These are phyloP conservation scores for Tuber indicum DNA, from an alignment of 495 filamentous ascomycete genomes.

Conservation along the genomic window DNA sequence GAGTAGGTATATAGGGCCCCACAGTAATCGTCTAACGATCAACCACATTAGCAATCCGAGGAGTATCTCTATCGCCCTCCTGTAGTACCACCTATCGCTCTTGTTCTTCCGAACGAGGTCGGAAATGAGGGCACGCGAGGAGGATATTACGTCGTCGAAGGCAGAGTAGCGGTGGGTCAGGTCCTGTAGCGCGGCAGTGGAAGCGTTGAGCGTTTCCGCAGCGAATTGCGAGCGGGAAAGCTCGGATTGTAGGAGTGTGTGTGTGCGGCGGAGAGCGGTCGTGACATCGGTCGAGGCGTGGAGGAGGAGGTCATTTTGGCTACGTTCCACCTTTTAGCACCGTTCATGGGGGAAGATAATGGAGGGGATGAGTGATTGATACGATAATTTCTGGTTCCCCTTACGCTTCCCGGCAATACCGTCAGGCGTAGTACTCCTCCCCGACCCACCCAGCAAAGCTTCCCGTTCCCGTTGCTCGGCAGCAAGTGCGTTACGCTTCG, in stretches of 20 bases:
- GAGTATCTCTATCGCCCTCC: conserved; percentile 77
- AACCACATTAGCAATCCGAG: conserved; percentile 73
- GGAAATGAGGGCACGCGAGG: conserved; percentile 64
- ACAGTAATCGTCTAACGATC: conserved; percentile 72
- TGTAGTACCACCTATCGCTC: conserved; percentile 93
- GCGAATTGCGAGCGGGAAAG: conserved; percentile 80
- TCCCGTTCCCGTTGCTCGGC: conserved; percentile 71
- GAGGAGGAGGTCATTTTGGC: conserved; percentile 61
- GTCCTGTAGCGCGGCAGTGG: conserved; percentile 69
- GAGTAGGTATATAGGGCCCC: conserved; percentile 85
- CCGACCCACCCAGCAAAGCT: conserved; percentile 57
- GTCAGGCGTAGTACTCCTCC: conserved; percentile 44
- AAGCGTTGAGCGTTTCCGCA: conserved; percentile 73
- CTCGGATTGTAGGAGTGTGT: conserved; percentile 74
- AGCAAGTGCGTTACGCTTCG: conserved; percentile 24
- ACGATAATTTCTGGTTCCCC: conserved; percentile 24
- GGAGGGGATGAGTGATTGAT: not conserved
- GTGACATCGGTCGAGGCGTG: conserved; percentile 79
- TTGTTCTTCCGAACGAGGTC: conserved; percentile 80
- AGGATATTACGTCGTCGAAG: conserved; percentile 67
- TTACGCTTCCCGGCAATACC: conserved; percentile 17
- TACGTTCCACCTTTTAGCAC: conserved; percentile 38
- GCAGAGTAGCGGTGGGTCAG: conserved; percentile 71
- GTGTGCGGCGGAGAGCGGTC: conserved; percentile 70
- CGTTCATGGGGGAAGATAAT: conserved; percentile 3